phyloP scores from a whole-genome alignment of 352 stramenopile genomes.

The Phytophthora capsici region DNA sequence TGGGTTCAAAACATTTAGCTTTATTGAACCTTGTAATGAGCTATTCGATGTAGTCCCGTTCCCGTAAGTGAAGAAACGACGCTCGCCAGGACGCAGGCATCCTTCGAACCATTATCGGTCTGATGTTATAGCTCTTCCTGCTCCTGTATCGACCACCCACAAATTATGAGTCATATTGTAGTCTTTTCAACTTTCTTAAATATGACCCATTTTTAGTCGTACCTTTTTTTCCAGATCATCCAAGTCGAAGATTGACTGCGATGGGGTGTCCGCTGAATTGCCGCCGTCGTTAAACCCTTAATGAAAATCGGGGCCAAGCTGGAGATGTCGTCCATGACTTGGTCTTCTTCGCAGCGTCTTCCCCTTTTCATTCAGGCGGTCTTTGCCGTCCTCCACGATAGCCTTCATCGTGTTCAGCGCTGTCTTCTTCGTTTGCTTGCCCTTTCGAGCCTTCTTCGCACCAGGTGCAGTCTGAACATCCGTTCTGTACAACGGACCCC shows the following conservation, averaged over 20 bases:
- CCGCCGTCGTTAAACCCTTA: conserved; percentile 11
- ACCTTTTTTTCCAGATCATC: too few relatives aligned
- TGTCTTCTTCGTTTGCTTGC: too few relatives aligned
- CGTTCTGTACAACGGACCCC: conserved; percentile 2
- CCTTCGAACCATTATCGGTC: not conserved
- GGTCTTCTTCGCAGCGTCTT: conserved; percentile 3
- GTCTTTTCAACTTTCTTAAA: too few relatives aligned
- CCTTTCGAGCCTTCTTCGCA: conserved; percentile 13
- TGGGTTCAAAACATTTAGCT: not conserved
- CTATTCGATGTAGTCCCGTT: not conserved
- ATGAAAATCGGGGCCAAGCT: not conserved
- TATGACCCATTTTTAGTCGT: too few relatives aligned
- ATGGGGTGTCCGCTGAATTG: too few relatives aligned
- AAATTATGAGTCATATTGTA: too few relatives aligned
- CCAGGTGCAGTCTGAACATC: conserved; percentile 9
- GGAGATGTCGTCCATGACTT: not conserved
- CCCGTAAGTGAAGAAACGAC: not conserved
- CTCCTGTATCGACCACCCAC: conserved; percentile 2
- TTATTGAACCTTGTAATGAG: not conserved
- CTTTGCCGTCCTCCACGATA: not conserved
- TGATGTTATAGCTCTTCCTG: not conserved
- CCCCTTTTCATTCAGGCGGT: not conserved
- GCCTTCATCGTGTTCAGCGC: conserved; percentile 19
- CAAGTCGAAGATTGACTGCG: too few relatives aligned
- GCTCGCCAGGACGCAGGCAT: not conserved